Percentiles rank a stretch among this genome's conserved stretches.
phyloP scores from a whole-genome alignment of 1,284 basidiomycete species.

The Stygiomarasmius scandens region DNA sequence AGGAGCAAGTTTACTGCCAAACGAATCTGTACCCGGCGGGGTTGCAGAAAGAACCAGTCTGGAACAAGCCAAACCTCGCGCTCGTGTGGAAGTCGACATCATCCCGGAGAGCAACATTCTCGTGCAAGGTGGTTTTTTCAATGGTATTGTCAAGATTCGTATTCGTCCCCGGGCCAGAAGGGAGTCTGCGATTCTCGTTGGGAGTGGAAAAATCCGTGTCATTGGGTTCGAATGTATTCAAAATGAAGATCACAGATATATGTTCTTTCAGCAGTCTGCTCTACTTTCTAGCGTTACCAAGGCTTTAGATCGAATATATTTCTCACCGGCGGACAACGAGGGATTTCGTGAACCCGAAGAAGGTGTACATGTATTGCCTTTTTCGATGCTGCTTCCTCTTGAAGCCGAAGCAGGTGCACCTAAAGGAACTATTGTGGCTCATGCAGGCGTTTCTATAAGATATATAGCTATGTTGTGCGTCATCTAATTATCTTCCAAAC shows the following conservation, averaged over 20 bases:
- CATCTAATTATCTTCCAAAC: conserved; percentile 1
- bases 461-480: conserved; percentile 86
- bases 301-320: conserved; percentile 49
- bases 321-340: conserved; percentile 62
- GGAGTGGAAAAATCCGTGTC: conserved; percentile 81
- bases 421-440: conserved; percentile 69
- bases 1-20: conserved; percentile 48
- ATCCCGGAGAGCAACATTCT: conserved; percentile 76
- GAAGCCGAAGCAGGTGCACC: conserved; percentile 60
- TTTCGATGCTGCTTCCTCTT: conserved; percentile 75
- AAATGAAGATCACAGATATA: conserved; percentile 66
- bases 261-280: conserved; percentile 84
- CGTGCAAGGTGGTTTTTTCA: conserved; percentile 81
- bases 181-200: conserved; percentile 67
- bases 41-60: conserved; percentile 40
- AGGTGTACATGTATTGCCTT: conserved; percentile 78
- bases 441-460: conserved; percentile 66
- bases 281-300: conserved; percentile 59
- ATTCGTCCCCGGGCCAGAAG: conserved; percentile 64
- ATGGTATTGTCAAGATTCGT: conserved; percentile 74
- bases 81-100: conserved; percentile 86
- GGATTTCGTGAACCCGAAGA: conserved; percentile 71
- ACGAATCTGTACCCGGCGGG: conserved; percentile 16
- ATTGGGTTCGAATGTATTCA: conserved; percentile 86
- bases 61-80: conserved; percentile 67